Base-by-base conservation (phyloP, 2,329 filamentous ascomycete species). In the Fusarium sp. region DNA sequence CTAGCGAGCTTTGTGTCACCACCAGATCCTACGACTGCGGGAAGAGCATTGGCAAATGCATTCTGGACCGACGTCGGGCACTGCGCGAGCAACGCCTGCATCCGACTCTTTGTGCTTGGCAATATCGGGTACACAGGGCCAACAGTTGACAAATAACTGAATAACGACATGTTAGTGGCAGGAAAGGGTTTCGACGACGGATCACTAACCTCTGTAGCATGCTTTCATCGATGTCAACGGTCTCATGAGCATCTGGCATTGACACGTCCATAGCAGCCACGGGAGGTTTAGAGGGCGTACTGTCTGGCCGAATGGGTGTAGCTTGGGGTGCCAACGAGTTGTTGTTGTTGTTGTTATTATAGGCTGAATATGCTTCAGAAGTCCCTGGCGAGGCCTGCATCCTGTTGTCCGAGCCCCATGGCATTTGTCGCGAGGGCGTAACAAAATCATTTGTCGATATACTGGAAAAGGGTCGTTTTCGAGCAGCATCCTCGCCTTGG, bases 121-220 rank as follows among this genome's bases (percentile, higher is more conserved):
- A 94, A 84, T 50, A 94, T 84, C 0, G 92, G 92, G 65, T 93
- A 91, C 8, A 89, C 88, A 20, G 90, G 89, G 75, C 94, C 92
- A 26, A 94, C 88, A 20, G 88, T 83, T 9, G 85, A 85, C 60
- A 93, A 87, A 74, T 94, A 94, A 72, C 89, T 91, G 48, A 12
- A 24, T 42, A 15, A 10, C 18, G 48, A 32, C 77, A 61, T 44
- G 38, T 78, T 63, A 78, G 75, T 36, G 41, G 6, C 24, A 41
- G 35, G 14, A n/a, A 48, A 24, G 13, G 28, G 32, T 15, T n/a
- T n/a, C 14, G 38, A 8, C 17, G 20, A 36, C 15, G 10, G 13
- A 30, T 32, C 12, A 78, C 85, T 76, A 74, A 87, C 86, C 84
- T 84, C 53, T 85, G 82, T 56, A 88, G 86, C 8, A 83, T 82